phyloP scores from a whole-genome alignment of 306 rosid genomes.

The Fragaria nilgerrensis region DNA sequence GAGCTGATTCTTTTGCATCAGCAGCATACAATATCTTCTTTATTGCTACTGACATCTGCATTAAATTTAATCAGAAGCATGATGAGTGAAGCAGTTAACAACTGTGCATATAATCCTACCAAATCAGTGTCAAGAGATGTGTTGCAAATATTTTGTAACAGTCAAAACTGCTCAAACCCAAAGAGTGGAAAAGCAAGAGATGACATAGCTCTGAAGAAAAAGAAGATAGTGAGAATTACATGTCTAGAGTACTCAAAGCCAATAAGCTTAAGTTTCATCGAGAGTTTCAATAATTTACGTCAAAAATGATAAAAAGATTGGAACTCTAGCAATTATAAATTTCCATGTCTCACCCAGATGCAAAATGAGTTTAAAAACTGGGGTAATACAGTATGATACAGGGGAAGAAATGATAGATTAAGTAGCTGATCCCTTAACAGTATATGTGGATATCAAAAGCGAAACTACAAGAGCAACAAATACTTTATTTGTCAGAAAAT shows the following conservation, averaged over 20 bases:
- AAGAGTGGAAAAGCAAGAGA: not conserved
- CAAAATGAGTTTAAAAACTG: not conserved
- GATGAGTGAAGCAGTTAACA: not conserved
- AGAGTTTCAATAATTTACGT: not conserved
- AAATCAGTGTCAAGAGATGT: not conserved
- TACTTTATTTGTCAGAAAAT: conserved; percentile 17
- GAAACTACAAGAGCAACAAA: not conserved
- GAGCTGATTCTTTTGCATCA: conserved; percentile 83
- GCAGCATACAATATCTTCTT: conserved; percentile 90
- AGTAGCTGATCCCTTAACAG: not conserved
- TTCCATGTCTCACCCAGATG: not conserved
- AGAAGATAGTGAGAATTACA: not conserved
- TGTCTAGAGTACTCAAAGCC: too few species aligned
- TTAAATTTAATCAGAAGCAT: not conserved
- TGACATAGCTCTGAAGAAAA: not conserved
- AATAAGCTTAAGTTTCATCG: not conserved
- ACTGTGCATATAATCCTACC: not conserved
- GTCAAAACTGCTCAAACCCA: too few species aligned
- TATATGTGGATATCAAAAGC: not conserved
- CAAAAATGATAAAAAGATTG: not conserved
- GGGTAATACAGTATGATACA: not conserved
- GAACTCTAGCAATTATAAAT: not conserved
- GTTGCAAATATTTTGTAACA: too few species aligned
- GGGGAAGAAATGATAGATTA: not conserved
- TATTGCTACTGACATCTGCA: conserved; percentile 80